phyloP scores from a whole-genome alignment of 176 grass and related monocot genomes.

The Eragrostis curvula region DNA sequence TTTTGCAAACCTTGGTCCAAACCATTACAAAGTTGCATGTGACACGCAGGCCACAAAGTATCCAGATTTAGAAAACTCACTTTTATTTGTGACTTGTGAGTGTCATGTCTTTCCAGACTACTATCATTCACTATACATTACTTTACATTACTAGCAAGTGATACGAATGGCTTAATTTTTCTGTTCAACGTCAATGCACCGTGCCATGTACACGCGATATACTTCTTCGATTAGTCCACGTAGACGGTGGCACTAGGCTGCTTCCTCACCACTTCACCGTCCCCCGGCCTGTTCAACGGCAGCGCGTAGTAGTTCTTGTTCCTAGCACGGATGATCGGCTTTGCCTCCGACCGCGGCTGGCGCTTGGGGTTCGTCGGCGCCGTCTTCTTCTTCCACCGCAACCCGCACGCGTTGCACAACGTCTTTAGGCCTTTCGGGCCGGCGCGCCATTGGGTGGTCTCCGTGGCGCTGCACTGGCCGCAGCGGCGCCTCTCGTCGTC shows the following conservation, averaged over 20 bases:
- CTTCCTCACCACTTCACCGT: conserved; percentile 12
- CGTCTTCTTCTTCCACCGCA: not conserved
- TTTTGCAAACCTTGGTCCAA: too few relatives aligned
- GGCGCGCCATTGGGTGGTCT: conserved; percentile 22
- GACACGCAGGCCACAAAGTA: too few relatives aligned
- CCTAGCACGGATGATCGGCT: not conserved
- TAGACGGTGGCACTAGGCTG: not conserved
- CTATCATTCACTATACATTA: too few relatives aligned
- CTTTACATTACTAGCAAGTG: not conserved
- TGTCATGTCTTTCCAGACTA: too few relatives aligned
- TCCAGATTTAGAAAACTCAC: too few relatives aligned
- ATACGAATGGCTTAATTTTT: not conserved
- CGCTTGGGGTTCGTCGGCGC: not conserved
- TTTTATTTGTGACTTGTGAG: too few relatives aligned
- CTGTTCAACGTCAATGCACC: not conserved
- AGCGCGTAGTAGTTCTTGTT: not conserved
- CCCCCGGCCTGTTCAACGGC: not conserved
- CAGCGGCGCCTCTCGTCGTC: not conserved
- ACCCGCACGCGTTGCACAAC: conserved; percentile 17
- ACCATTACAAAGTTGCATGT: too few relatives aligned
- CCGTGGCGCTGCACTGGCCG: not conserved
- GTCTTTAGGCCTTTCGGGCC: conserved; percentile 10
- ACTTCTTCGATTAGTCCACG: not conserved
- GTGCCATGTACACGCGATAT: not conserved
- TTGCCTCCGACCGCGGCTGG: not conserved